Conservation (phyloP, 768 basidiomycete species). For the Auriculariales sp. region DNA sequence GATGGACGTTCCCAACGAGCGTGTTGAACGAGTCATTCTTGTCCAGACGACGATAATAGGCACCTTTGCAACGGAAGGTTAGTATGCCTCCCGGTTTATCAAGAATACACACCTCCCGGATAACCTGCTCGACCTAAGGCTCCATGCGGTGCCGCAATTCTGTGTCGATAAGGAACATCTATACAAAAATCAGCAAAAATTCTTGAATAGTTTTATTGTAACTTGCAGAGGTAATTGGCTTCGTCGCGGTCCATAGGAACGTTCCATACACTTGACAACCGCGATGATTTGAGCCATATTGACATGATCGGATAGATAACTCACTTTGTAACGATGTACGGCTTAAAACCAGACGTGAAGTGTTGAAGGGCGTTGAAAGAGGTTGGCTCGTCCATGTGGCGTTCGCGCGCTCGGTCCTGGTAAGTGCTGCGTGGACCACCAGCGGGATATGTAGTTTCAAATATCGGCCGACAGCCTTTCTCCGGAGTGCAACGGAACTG, state of each 20-base stretch:
- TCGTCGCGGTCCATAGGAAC: slow-evolving; percentile 35
- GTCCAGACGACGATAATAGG: slow-evolving; percentile 30
- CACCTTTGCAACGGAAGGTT: slow-evolving; percentile 19
- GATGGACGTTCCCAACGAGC: slow-evolving; percentile 65
- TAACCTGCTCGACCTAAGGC: background rate
- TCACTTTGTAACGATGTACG: slow-evolving; percentile 43
- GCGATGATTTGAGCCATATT: background rate
- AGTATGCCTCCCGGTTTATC: background rate
- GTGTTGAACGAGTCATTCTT: slow-evolving; percentile 46
- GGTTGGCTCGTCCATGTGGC: background rate
- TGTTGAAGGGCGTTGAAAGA: slow-evolving; percentile 29
- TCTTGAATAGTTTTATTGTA: too few species aligned
- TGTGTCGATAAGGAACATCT: background rate
- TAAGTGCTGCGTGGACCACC: background rate
- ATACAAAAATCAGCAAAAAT: background rate
- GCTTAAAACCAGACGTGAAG: slow-evolving; percentile 38
- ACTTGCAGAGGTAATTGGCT: slow-evolving; percentile 54
- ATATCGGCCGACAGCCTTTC: background rate
- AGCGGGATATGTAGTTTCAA: background rate
- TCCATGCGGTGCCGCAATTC: background rate
- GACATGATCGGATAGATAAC: slow-evolving; percentile 8
- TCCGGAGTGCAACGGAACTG: background rate
- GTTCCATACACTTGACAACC: slow-evolving; percentile 33
- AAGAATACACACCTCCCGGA: background rate
- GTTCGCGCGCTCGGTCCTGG: slow-evolving; percentile 1